Evolutionary conservation across 2,329 filamentous ascomycete species (phyloP).

Genomic region (Nemania sp.): DNA sequence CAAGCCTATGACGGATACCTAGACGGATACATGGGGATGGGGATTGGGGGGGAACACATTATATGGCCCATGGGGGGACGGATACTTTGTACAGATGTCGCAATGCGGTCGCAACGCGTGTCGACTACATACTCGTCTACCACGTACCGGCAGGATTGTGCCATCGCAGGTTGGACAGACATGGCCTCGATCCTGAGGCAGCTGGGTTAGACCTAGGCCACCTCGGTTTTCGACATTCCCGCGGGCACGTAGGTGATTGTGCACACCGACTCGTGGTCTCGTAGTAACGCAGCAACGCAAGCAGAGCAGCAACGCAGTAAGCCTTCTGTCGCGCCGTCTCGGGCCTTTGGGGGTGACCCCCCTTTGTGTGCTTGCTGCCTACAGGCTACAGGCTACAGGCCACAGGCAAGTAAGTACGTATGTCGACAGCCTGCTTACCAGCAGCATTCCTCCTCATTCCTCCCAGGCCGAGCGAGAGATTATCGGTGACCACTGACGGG

Average conservation of each 20-base stretch:
- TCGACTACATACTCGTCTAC: background rate
- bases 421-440: conserved; percentile 19
- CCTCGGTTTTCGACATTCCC: background rate
- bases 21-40: too few relatives aligned
- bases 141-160: conserved; percentile 8
- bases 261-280: conserved; percentile 5
- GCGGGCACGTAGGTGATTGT: conserved; percentile 10
- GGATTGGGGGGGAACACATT: too few relatives aligned
- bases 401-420: background rate
- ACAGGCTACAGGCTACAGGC: too few relatives aligned
- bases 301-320: conserved; percentile 21
- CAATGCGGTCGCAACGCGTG: background rate
- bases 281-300: conserved; percentile 19
- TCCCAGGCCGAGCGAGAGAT: background rate
- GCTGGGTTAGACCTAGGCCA: background rate
- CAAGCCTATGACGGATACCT: background rate
- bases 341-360: conserved; percentile 9
- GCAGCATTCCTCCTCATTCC: conserved; percentile 13
- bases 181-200: conserved; percentile 16
- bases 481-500: background rate
- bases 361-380: too few relatives aligned
- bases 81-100: background rate
- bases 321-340: conserved; percentile 14
- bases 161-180: conserved; percentile 16
- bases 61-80: too few relatives aligned